Percentiles rank a stretch among this genome's conserved stretches.
Evolutionary conservation across 2,329 filamentous ascomycete genomes (phyloP).

Genomic region (Berkeleyomyces rouxiae): DNA sequence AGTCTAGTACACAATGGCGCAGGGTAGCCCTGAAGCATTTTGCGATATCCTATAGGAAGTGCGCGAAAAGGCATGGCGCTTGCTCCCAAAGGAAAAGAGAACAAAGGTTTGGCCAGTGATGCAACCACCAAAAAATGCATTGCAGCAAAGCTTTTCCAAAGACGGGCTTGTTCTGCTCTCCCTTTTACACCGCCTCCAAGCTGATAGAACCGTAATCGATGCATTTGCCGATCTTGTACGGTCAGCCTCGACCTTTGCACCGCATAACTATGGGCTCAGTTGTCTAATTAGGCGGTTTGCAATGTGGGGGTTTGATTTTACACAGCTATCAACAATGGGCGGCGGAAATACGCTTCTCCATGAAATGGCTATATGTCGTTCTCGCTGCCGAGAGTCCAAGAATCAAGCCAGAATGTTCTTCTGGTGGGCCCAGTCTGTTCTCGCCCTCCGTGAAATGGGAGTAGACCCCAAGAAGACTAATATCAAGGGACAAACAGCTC

Average conservation of each 20-base stretch:
- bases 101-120: slow-evolving; percentile 8
- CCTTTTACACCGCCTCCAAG: neutral
- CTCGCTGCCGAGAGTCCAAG: neutral
- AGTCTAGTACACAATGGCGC: slow-evolving; percentile 6
- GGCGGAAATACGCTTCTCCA: slow-evolving; percentile 9
- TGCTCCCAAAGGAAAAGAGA: neutral
- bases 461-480: slow-evolving; percentile 6
- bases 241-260: slow-evolving; percentile 2
- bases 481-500: slow-evolving; percentile 1
- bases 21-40: slow-evolving; percentile 1
- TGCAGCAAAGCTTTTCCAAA: neutral
- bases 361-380: slow-evolving; percentile 6
- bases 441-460: slow-evolving; percentile 1
- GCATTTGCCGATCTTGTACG: slow-evolving; percentile 3
- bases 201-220: neutral
- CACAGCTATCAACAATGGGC: neutral
- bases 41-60: slow-evolving; percentile 11
- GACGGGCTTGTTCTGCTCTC: slow-evolving; percentile 1
- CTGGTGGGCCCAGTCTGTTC: slow-evolving; percentile 7
- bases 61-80: slow-evolving; percentile 9
- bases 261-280: slow-evolving; percentile 4
- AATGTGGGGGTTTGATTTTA: slow-evolving; percentile 8
- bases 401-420: neutral
- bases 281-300: slow-evolving; percentile 3
- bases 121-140: slow-evolving; percentile 8